Conservation (phyloP, 257 asterid species). For the Nyctanthes arbortristis region DNA sequence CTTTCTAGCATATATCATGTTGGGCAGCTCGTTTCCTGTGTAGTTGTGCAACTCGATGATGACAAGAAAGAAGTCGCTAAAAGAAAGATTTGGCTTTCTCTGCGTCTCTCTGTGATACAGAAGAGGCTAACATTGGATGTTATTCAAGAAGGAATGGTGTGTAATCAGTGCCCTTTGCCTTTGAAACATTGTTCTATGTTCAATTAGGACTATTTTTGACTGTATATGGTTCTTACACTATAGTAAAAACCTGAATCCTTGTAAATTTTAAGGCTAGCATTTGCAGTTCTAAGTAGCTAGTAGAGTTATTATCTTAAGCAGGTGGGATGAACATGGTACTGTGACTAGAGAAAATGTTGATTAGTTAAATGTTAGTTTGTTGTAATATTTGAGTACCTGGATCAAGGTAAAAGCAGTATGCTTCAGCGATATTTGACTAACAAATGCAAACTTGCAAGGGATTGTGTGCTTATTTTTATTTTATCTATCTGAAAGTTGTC, state of each 20-base stretch:
- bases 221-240: not conserved
- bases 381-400: not conserved
- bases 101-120: conserved; percentile 71
- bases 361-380: not conserved
- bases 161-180: conserved; percentile 16
- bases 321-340: not conserved
- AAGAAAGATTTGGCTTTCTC: conserved; percentile 92
- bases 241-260: not conserved
- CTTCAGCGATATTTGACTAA: not conserved
- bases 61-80: conserved; percentile 78
- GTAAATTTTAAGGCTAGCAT: not conserved
- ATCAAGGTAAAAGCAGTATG: not conserved
- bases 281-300: not conserved
- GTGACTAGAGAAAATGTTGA: not conserved
- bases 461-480: not conserved
- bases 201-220: conserved; percentile 14
- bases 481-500: not conserved
- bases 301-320: not conserved
- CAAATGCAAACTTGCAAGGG: not conserved
- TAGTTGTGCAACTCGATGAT: conserved; percentile 75
- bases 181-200: conserved; percentile 11
- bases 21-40: conserved; percentile 91
- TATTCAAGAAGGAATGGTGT: conserved; percentile 96
- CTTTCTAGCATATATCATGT: conserved; percentile 68
- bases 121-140: conserved; percentile 70